These are phyloP conservation scores for Thelonectria blattea DNA, from an alignment of 2,329 filamentous ascomycete species.

Conservation along the genomic window DNA sequence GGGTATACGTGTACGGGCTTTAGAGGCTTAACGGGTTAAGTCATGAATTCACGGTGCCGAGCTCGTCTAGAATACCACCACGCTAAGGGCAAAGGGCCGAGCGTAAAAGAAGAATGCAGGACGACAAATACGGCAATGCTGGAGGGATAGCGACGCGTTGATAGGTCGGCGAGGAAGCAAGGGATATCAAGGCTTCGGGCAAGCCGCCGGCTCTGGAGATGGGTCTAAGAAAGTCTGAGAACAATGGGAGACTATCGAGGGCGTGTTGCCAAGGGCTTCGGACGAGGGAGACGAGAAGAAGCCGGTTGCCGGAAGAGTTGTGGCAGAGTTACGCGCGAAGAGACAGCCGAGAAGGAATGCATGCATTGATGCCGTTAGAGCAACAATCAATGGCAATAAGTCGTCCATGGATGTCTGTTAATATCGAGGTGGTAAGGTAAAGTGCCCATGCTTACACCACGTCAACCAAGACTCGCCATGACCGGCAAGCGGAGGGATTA, in stretches of 20 bases:
- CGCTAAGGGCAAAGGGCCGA: background rate
- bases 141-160: background rate
- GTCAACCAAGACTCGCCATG: too few species aligned
- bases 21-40: background rate
- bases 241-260: background rate
- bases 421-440: too few species aligned
- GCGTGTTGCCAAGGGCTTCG: background rate
- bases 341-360: too few species aligned
- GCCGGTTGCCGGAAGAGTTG: background rate
- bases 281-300: background rate
- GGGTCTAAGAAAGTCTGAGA: background rate
- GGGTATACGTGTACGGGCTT: background rate
- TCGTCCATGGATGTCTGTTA: too few species aligned
- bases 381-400: too few species aligned
- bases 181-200: background rate
- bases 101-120: background rate
- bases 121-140: background rate
- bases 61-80: background rate
- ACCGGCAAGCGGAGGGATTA: background rate
- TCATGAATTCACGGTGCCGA: background rate
- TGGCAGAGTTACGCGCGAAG: too few species aligned
- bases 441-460: too few species aligned
- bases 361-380: too few species aligned
- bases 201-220: background rate
- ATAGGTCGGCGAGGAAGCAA: background rate